Evolutionary conservation across 73 alveolate genomes (phyloP).

Genomic region (Breviolum minutum): DNA sequence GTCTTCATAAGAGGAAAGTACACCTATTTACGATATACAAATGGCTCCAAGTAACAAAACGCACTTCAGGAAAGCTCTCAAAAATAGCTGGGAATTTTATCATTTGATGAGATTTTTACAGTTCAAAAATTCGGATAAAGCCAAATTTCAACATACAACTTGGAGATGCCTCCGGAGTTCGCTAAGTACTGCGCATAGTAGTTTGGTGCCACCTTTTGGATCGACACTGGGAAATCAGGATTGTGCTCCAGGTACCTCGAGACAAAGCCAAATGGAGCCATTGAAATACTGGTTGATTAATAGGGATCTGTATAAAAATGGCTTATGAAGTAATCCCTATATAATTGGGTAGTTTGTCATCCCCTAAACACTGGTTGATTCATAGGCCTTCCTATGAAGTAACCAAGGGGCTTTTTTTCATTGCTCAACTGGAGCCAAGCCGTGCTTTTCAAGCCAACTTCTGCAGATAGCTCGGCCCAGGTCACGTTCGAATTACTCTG

Average conservation of each 20-base stretch:
- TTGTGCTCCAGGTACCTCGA: conserved; percentile 88
- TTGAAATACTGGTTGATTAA: too few relatives aligned
- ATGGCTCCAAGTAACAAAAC: too few relatives aligned
- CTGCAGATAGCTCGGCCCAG: too few relatives aligned
- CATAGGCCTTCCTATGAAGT: too few relatives aligned
- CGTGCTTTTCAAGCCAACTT: neutral
- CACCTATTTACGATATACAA: neutral
- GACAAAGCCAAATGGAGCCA: neutral
- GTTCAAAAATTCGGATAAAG: neutral
- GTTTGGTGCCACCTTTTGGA: conserved; percentile 88
- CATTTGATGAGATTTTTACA: neutral
- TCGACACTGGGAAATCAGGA: conserved; percentile 92
- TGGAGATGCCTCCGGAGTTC: neutral
- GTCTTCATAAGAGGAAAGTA: neutral
- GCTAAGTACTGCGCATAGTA: conserved; percentile 27
- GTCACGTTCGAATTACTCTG: conserved; percentile 64
- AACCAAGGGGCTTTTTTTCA: too few relatives aligned
- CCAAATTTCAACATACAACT: neutral
- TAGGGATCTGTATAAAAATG: too few relatives aligned
- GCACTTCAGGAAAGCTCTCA: neutral
- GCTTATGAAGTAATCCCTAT: neutral
- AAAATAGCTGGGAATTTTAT: neutral
- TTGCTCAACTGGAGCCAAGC: neutral
- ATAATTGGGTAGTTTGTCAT: too few relatives aligned
- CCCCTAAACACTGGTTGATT: too few relatives aligned